Evolutionary conservation across 805 yeast genomes (phyloP).

Genomic region (Wickerhamomyces chambardii): DNA sequence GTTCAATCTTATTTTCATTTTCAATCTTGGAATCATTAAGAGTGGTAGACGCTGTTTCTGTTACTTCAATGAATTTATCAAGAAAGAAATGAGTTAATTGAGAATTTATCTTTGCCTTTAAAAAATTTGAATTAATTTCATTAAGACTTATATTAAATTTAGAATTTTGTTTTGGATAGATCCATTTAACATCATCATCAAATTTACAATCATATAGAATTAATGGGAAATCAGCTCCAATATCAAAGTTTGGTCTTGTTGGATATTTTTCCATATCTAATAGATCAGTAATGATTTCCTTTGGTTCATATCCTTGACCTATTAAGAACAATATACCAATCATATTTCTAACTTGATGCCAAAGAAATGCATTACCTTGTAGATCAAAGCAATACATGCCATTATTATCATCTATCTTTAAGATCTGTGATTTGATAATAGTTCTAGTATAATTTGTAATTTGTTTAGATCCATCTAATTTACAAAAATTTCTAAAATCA

Average conservation of each 20-base stretch:
- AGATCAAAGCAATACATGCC: conserved; percentile 59
- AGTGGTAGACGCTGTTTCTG: too few relatives aligned
- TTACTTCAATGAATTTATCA: too few relatives aligned
- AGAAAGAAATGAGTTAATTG: conserved; percentile 29
- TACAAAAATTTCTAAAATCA: conserved; percentile 93
- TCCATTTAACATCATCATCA: conserved; percentile 61
- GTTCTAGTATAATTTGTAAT: conserved; percentile 69
- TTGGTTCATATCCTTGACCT: conserved; percentile 69
- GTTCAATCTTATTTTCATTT: conserved; percentile 13
- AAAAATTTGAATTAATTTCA: conserved; percentile 40
- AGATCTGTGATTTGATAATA: conserved; percentile 44
- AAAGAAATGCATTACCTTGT: conserved; percentile 82
- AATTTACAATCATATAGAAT: conserved; percentile 80
- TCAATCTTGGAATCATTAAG: too few relatives aligned
- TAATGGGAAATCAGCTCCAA: conserved; percentile 87
- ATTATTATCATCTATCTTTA: conserved; percentile 24
- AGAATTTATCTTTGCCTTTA: conserved; percentile 50
- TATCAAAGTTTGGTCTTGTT: conserved; percentile 68
- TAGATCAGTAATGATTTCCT: conserved; percentile 46
- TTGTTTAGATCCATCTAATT: conserved; percentile 90
- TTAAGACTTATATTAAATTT: conserved; percentile 36
- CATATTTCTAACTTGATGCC: conserved; percentile 99
- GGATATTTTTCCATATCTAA: conserved; percentile 50
- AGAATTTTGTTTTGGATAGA: conserved; percentile 14
- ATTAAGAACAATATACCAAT: conserved; percentile 72